These are phyloP conservation scores for Hypoxylon fuscum DNA, from an alignment of 495 filamentous ascomycete genomes.

Conservation along the genomic window DNA sequence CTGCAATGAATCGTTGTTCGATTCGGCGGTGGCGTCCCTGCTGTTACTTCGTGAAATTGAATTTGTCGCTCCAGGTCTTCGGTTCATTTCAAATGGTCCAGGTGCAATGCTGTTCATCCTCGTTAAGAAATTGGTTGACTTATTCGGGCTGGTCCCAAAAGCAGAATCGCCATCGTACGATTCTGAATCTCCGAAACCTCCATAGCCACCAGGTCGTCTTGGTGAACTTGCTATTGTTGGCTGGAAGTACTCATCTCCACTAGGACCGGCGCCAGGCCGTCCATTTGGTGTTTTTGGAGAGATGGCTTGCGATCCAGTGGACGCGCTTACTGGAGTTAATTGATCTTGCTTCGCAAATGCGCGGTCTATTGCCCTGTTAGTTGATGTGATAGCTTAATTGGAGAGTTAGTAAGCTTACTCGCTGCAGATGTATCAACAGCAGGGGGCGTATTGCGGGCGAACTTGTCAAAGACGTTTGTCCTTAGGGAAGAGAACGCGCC, in stretches of 20 bases:
- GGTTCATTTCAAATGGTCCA: constrained; percentile 67
- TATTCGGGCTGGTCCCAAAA: constrained; percentile 48
- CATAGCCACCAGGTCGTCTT: constrained; percentile 52
- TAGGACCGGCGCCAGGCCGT: constrained; percentile 46
- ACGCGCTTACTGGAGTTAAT: constrained; percentile 68
- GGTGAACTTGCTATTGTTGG: constrained; percentile 48
- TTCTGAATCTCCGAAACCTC: constrained; percentile 59
- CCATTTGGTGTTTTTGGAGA: constrained; percentile 64
- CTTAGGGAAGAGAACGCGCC: constrained; percentile 40
- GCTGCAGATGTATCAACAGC: constrained; percentile 66
- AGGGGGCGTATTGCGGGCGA: constrained; percentile 50
- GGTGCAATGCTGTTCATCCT: constrained; percentile 73
- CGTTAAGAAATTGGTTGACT: constrained; percentile 61
- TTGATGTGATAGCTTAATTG: constrained; percentile 11
- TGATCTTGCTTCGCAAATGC: constrained; percentile 66
- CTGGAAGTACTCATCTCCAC: constrained; percentile 50
- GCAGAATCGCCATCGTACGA: constrained; percentile 54
- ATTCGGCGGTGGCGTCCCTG: constrained; percentile 31
- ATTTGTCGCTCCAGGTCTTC: constrained; percentile 35
- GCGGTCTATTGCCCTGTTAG: constrained; percentile 63
- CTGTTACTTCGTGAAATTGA: constrained; percentile 36
- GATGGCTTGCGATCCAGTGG: constrained; percentile 62
- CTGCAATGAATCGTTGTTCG: constrained; percentile 35
- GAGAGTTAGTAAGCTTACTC: constrained; percentile 56
- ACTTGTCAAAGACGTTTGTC: constrained; percentile 49